Evolutionary conservation across 441 rosid genomes (phyloP).

Genomic region (Erysimum pusillum): DNA sequence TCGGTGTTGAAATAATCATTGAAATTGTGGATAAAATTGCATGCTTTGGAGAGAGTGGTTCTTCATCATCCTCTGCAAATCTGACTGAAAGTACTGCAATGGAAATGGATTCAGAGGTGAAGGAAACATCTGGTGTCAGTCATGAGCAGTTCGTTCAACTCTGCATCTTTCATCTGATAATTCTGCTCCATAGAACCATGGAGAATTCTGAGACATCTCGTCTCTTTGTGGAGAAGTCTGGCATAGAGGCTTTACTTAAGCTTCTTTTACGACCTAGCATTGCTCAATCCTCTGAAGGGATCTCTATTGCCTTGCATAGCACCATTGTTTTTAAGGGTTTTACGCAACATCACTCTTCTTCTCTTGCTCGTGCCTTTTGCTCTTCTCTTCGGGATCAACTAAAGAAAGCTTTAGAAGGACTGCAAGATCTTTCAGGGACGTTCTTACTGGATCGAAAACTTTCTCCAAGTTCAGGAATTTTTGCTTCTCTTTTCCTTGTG

Average conservation of each 20-base stretch:
- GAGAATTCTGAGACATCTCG: slow-evolving; percentile 97
- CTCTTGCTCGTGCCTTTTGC: slow-evolving; percentile 95
- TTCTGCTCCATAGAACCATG: slow-evolving; percentile 94
- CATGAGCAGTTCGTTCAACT: slow-evolving; percentile 92
- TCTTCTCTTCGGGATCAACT: slow-evolving; percentile 80
- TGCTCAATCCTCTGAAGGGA: slow-evolving; percentile 97
- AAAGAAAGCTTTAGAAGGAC: slow-evolving; percentile 73
- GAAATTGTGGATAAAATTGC: slow-evolving; percentile 89
- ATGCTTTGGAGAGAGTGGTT: slow-evolving; percentile 61
- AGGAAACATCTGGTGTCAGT: slow-evolving; percentile 68
- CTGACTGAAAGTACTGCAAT: slow-evolving; percentile 71
- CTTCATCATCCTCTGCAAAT: slow-evolving; percentile 62
- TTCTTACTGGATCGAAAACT: slow-evolving; percentile 80
- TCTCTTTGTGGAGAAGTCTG: slow-evolving; percentile 96
- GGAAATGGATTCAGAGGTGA: slow-evolving; percentile 93
- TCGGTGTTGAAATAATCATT: slow-evolving; percentile 91
- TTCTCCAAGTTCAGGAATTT: slow-evolving; percentile 66
- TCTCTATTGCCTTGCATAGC: slow-evolving; percentile 96
- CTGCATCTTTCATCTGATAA: slow-evolving; percentile 93
- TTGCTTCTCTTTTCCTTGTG: slow-evolving; percentile 86
- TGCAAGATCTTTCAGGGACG: slow-evolving; percentile 64
- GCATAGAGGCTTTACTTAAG: slow-evolving; percentile 89
- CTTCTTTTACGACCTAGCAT: slow-evolving; percentile 87
- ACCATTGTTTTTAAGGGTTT: slow-evolving; percentile 99
- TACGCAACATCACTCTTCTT: slow-evolving; percentile 92